Base-by-base conservation (phyloP, 2,329 filamentous ascomycete genomes). In the Microdochium paspali region DNA sequence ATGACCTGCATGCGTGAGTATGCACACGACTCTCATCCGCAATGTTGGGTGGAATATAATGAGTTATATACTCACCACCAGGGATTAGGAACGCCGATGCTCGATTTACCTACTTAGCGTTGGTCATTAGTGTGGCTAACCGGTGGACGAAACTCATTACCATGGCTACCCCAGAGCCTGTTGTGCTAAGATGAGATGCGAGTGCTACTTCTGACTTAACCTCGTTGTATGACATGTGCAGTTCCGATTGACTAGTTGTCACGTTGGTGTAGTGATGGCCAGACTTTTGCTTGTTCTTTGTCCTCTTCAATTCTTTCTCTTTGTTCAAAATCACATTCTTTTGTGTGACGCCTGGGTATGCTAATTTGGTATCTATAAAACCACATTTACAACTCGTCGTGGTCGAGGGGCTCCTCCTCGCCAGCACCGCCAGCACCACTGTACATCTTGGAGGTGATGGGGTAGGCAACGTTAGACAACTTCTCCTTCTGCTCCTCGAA, bases 401-500 rank as follows among this genome's bases (percentile, higher is more conserved):
- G 87, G 50, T 65, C 69, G 56, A 69, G 65, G 53, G 82, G 79
- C 68, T 83, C 86, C 56, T 90, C 86, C 56, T 88, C 85, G 51
- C 82, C 85, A 53, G 72, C 77, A 50, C 74, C 79, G 56, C 78
- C 84, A 46, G 65, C 68, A 59, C 80, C 82, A 61, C 77, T 73
- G 77, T 96, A 96, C 63, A 96, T 80, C 83, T 98, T 98, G 76
- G 88, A 95, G 61, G 93, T 98, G 74, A 98, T 98, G 58, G 93
- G 93, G 76, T 97, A 96, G 47, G 93, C 93, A 55, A 96, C 87
- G 69, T 87, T 86, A 61, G 87, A 94, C 58, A 98, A 81, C 81
- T 96, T 96, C 86, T 98, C 91, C 79, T 94, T 95, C 79, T 97
- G 91, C 82, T 98, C 93, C 72, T 96, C 90, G 61, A 97, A 96